phyloP scores from a whole-genome alignment of 305 asterid genomes.

The Fraxinus sp. region DNA sequence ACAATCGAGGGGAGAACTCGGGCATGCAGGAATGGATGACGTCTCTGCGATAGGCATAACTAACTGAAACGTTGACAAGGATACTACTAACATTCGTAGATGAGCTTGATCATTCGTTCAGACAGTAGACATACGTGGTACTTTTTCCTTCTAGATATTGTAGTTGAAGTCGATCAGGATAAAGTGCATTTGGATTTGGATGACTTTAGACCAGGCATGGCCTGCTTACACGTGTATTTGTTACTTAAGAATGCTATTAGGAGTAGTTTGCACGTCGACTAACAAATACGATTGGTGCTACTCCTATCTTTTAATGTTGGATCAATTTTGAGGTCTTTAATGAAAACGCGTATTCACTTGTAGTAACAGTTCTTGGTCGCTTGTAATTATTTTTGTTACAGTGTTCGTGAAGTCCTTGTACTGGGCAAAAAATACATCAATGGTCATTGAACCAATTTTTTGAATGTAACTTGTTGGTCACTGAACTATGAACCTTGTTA shows the following conservation, averaged over 20 bases:
- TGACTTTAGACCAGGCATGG: not conserved
- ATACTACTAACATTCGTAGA: not conserved
- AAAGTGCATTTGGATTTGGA: not conserved
- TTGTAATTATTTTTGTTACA: not conserved
- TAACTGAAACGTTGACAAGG: not conserved
- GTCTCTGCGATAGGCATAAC: not conserved
- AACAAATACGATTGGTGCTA: not conserved
- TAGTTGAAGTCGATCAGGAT: not conserved
- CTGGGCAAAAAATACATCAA: too few species aligned
- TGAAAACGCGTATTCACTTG: not conserved
- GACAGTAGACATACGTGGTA: not conserved
- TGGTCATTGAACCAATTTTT: too few species aligned
- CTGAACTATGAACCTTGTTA: too few species aligned
- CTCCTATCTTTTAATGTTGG: not conserved
- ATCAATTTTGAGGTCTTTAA: not conserved
- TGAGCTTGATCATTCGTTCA: constrained; percentile 2
- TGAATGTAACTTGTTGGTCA: too few species aligned
- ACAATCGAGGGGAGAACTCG: constrained; percentile 19
- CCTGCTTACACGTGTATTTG: not conserved
- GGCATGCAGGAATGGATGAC: not conserved
- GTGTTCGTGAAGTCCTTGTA: too few species aligned
- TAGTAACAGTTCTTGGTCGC: not conserved
- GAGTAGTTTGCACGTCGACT: not conserved
- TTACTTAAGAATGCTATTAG: too few species aligned
- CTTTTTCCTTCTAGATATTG: not conserved